These are phyloP conservation scores for Tolypocladium paradoxum DNA, from an alignment of 2,329 filamentous ascomycete genomes.

Conservation along the genomic window DNA sequence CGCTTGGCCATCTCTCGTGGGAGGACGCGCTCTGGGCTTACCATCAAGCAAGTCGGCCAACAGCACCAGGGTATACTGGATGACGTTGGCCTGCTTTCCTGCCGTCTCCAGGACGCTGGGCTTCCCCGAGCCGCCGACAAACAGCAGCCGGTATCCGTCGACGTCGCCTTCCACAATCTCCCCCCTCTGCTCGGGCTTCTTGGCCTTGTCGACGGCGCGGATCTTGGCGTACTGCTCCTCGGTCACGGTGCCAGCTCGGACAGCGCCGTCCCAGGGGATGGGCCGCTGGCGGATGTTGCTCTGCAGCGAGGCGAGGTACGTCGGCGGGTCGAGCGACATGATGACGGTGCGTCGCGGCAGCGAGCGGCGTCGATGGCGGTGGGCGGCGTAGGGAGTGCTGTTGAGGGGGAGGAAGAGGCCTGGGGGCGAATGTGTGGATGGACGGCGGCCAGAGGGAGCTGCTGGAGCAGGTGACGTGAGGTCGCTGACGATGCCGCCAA, in stretches of 20 bases:
- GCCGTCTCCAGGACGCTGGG: constrained; percentile 72
- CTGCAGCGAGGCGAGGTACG: constrained; percentile 75
- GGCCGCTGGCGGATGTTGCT: constrained; percentile 94
- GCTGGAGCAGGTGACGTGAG: background rate
- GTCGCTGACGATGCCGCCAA: background rate
- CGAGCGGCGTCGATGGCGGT: background rate
- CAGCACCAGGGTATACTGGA: constrained; percentile 90
- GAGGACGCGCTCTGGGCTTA: constrained; percentile 28
- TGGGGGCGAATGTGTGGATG: background rate
- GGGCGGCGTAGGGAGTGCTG: background rate
- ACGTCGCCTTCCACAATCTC: constrained; percentile 73
- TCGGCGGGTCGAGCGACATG: constrained; percentile 89
- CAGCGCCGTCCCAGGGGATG: constrained; percentile 96
- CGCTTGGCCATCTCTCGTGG: background rate
- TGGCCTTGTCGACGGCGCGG: constrained; percentile 90
- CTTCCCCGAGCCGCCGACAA: constrained; percentile 64
- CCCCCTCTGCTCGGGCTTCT: constrained; percentile 72
- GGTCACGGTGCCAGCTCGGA: constrained; percentile 84
- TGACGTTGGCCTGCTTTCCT: constrained; percentile 75
- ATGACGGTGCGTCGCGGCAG: constrained; percentile 9
- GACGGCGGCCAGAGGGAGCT: background rate
- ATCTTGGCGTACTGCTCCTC: constrained; percentile 93
- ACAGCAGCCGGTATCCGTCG: constrained; percentile 66
- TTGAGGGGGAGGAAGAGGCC: background rate
- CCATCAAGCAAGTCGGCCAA: constrained; percentile 79